Evolutionary conservation across 2,329 filamentous ascomycete species (phyloP), one percentile per base, ranked within the genome.

Genomic region (Botrytis pseudocinerea): DNA sequence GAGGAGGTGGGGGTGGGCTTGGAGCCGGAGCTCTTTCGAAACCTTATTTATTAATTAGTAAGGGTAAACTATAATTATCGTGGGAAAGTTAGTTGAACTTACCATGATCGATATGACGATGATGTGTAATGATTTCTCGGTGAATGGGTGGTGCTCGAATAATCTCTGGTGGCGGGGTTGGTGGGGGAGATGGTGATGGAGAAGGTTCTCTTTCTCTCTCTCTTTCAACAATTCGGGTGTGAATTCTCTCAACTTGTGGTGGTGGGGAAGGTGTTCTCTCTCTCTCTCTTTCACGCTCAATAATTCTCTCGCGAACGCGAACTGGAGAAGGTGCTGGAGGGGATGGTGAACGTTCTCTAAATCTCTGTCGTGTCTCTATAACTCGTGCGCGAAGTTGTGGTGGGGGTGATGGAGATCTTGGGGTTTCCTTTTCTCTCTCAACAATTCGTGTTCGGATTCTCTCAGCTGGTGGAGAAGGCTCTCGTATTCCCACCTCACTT

Each of bases 31-130:
- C 77, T 44, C 76, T 73, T 74, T 80, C 79, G 63, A 78, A 81
- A 42, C 79, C 80, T 70, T 80, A 48, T 74, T 74, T 44, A 54
- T 66, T 65, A 48, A 66, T 70, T 73, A 51, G 44, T 54, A 69
- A 44, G 66, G 65, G 59, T 65, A 28, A 20, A 57, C 18, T 54
- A 68, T 68, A 22, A 57, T 57, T n/a, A 28, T 42, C 25, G 46
- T 44, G 60, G 14, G 32, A 42, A n/a, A 18, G 42, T 18, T 32
- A 28, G 25, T n/a, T 32, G 57, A 14, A 65, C 89, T 80, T 85
- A 93, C 93, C 94, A 83, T 97, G 93, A 80, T 97, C 93, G 78
- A 97, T 92, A 80, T 95, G 92, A 73, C 91, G 88, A 81, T 96
- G 95, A 82, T 80, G 79, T 65, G 93, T 97, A 76, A 97, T 95